Conservation (phyloP, 176 grass and related monocot genomes). For the Aegilops tauschii region DNA sequence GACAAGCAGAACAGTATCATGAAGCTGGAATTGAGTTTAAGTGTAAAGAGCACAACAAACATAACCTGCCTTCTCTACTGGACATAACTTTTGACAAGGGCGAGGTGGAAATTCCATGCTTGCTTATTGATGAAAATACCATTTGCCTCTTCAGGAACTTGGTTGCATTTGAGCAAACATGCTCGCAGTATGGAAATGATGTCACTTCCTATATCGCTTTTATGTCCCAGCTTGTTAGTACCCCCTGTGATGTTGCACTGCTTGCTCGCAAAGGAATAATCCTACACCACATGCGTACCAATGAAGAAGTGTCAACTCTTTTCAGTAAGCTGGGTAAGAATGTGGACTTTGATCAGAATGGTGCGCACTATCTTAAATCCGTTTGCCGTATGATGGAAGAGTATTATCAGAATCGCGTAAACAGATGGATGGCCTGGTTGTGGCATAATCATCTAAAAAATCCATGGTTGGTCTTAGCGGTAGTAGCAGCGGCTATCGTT, state of each 20-base stretch:
- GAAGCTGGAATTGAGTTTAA: constrained; percentile 32
- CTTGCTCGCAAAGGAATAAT: constrained; percentile 15
- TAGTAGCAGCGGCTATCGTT: not conserved
- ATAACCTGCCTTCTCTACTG: constrained; percentile 18
- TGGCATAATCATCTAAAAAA: not conserved
- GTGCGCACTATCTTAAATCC: not conserved
- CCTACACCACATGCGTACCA: not conserved
- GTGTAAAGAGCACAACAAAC: not conserved
- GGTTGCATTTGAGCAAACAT: constrained; percentile 20
- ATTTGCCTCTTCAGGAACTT: constrained; percentile 23
- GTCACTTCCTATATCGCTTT: constrained; percentile 28
- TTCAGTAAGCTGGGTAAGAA: constrained; percentile 14
- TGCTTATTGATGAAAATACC: constrained; percentile 21
- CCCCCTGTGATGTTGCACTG: constrained; percentile 14
- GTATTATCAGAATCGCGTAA: not conserved
- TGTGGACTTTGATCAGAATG: constrained; percentile 5
- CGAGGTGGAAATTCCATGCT: constrained; percentile 18
- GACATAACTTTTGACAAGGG: constrained; percentile 24
- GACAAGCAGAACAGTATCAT: constrained; percentile 5
- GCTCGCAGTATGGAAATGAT: constrained; percentile 24
- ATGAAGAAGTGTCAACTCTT: constrained; percentile 22
- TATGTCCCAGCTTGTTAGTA: constrained; percentile 23
- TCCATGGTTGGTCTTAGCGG: not conserved
- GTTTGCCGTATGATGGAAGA: not conserved
- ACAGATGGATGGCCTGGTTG: constrained; percentile 29